Evolutionary conservation across 2,329 filamentous ascomycete genomes (phyloP).

Genomic region (Drechslerella coelobrocha): DNA sequence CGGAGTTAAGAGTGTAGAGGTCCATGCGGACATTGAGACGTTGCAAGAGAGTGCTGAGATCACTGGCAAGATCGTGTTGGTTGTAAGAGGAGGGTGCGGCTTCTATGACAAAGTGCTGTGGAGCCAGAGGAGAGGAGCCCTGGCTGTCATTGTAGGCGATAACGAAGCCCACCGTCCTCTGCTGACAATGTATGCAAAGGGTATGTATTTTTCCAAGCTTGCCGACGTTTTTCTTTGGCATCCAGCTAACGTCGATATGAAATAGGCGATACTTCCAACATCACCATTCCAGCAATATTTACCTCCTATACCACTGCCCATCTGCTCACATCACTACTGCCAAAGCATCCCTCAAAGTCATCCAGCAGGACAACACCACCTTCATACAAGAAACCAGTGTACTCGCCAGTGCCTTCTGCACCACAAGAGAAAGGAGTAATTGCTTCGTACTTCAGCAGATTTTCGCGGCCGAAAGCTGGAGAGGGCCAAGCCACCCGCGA

Average conservation of each 20-base stretch:
- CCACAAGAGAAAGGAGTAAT: conserved; percentile 8
- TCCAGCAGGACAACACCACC: conserved; percentile 7
- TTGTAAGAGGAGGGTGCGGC: conserved; percentile 91
- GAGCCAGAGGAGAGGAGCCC: conserved; percentile 87
- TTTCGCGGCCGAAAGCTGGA: neutral
- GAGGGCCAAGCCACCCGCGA: conserved; percentile 10
- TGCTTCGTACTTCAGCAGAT: conserved; percentile 26
- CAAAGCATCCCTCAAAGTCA: conserved; percentile 51
- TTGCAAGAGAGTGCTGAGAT: conserved; percentile 93
- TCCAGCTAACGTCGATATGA: conserved; percentile 6
- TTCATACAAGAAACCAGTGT: conserved; percentile 13
- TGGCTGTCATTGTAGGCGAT: conserved; percentile 92
- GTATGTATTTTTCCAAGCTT: conserved; percentile 42
- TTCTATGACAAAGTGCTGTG: conserved; percentile 98
- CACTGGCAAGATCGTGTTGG: conserved; percentile 84
- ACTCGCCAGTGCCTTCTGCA: conserved; percentile 20
- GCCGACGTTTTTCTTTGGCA: neutral
- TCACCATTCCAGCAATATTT: conserved; percentile 92
- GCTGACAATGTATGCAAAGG: conserved; percentile 95
- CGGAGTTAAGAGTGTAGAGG: conserved; percentile 37
- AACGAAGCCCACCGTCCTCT: conserved; percentile 86
- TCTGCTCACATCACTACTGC: conserved; percentile 77
- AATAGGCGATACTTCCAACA: conserved; percentile 89
- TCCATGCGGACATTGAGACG: conserved; percentile 83
- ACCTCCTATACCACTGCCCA: conserved; percentile 95